These are phyloP conservation scores for Chaetomidium leptoderma DNA, from an alignment of 495 filamentous ascomycete species.

Conservation along the genomic window DNA sequence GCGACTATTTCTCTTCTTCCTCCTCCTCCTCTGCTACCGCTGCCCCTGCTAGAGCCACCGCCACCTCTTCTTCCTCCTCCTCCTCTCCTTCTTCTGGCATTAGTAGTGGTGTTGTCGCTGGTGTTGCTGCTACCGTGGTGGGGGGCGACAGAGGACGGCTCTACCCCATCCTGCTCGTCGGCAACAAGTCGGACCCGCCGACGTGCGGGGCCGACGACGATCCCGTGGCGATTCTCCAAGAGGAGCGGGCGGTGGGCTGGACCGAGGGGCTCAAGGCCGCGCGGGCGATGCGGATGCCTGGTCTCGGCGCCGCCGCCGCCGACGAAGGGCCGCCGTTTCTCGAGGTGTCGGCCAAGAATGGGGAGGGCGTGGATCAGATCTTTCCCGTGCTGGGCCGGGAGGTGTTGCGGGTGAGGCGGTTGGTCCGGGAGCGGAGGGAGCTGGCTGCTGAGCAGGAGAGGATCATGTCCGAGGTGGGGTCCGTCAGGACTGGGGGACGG, in stretches of 20 bases:
- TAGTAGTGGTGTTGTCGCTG: not conserved
- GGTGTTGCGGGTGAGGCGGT: slow-evolving; percentile 26
- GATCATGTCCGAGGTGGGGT: not conserved
- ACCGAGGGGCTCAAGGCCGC: slow-evolving; percentile 29
- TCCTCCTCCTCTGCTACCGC: not conserved
- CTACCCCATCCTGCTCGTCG: slow-evolving; percentile 38
- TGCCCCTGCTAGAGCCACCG: too few species aligned
- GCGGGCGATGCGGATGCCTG: slow-evolving; percentile 1
- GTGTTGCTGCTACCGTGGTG: not conserved
- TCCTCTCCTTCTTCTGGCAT: too few species aligned
- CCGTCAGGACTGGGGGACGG: not conserved
- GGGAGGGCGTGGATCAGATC: slow-evolving; percentile 33
- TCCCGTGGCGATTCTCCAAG: not conserved
- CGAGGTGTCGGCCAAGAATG: slow-evolving; percentile 40
- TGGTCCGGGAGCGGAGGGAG: slow-evolving; percentile 26
- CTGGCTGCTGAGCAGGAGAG: slow-evolving; percentile 11
- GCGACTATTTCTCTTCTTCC: slow-evolving; percentile 18
- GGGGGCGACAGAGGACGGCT: slow-evolving; percentile 7
- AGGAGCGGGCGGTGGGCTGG: slow-evolving; percentile 28
- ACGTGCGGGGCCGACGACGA: slow-evolving; percentile 21
- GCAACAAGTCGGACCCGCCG: slow-evolving; percentile 28
- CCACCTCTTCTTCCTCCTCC: not conserved
- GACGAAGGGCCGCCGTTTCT: slow-evolving; percentile 21
- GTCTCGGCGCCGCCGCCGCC: too few species aligned
- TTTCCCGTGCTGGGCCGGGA: slow-evolving; percentile 34